A percentile compares a stretch with the other conserved stretches of the same genome.
These are phyloP conservation scores for Yamadazyma laniorum DNA, from an alignment of 805 yeast species.

Conservation along the genomic window DNA sequence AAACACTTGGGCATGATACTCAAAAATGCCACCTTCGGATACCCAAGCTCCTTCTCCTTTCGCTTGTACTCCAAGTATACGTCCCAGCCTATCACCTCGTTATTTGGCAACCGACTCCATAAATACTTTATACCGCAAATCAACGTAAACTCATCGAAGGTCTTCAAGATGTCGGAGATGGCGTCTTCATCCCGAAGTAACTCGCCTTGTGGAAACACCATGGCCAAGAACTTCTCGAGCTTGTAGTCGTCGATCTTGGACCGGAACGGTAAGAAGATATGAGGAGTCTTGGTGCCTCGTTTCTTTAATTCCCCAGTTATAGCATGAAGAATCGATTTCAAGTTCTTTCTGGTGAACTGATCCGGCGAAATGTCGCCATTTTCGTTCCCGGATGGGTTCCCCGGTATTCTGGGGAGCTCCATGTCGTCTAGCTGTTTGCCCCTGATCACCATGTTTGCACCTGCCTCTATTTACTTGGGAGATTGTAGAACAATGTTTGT, in stretches of 20 bases:
- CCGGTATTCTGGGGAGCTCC: conserved; percentile 27
- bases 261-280: conserved; percentile 72
- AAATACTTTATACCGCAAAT: conserved; percentile 75
- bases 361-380: conserved; percentile 16
- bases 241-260: conserved; percentile 63
- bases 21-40: conserved; percentile 70
- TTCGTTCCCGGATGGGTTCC: not conserved
- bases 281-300: conserved; percentile 70
- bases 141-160: conserved; percentile 63
- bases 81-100: conserved; percentile 83
- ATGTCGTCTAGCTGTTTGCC: conserved; percentile 15
- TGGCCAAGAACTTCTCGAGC: conserved; percentile 54
- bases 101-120: conserved; percentile 82
- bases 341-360: conserved; percentile 60
- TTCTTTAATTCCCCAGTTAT: conserved; percentile 72
- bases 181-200: conserved; percentile 26
- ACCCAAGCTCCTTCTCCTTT: conserved; percentile 62
- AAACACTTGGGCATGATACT: conserved; percentile 83
- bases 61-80: conserved; percentile 69
- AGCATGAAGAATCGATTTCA: conserved; percentile 64
- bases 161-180: conserved; percentile 37
- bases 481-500: too few species aligned
- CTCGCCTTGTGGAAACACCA: conserved; percentile 58
- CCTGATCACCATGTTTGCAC: conserved; percentile 3
- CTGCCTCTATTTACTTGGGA: too few species aligned